Base-by-base conservation (phyloP, 2,329 filamentous ascomycete species). In the Bipolaris sorokiniana region DNA sequence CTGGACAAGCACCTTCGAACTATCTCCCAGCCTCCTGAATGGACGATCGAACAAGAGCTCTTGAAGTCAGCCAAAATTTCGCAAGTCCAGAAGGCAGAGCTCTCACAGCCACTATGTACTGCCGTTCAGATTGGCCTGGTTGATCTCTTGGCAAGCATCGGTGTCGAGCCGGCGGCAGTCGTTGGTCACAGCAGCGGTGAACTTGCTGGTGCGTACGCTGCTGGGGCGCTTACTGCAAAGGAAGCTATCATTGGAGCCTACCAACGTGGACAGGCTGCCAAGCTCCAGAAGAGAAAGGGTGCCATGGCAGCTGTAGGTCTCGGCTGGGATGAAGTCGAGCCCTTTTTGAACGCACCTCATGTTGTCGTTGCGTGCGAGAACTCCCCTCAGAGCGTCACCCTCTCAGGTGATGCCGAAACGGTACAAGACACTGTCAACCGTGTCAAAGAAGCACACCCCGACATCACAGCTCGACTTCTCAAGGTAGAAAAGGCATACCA, bases 141-240 rank as follows among this genome's bases (percentile, higher is more conserved):
- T 0, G 59, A 69, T 20, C 3, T 36, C 46, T 11, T 62, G 42
- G 20, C 28, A 2, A 10, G 41, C n/a, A 1, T 62, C 18, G 58
- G 58, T 1, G 47, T 72, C 13, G 15, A 41, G 3, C 63, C 68
- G 1, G 20, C 37, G n/a, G 54, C 62, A 1, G 69, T 72, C 1
- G 57, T 66, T 20, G 78, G 78, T 2, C 78, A 80, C 49, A 78
- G 76, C 0, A 70, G 76, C 11, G 78, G 78, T 4, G 78, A 80
- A 55, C 76, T 79, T 9, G 78, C 75, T 0, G 78, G 77, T 0
- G 67, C 74, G 2, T 78, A 79, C 22, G 69, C 69, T 7, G 69
- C 67, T 10, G 75, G 73, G 1, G 64, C 23, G 26, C n/a, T 63
- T 2, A 71, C 64, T 1, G 46, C 47, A 3, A 16, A 34, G 15